phyloP scores from a whole-genome alignment of 2,329 filamentous ascomycete genomes.

The Xylariaceae sp. region DNA sequence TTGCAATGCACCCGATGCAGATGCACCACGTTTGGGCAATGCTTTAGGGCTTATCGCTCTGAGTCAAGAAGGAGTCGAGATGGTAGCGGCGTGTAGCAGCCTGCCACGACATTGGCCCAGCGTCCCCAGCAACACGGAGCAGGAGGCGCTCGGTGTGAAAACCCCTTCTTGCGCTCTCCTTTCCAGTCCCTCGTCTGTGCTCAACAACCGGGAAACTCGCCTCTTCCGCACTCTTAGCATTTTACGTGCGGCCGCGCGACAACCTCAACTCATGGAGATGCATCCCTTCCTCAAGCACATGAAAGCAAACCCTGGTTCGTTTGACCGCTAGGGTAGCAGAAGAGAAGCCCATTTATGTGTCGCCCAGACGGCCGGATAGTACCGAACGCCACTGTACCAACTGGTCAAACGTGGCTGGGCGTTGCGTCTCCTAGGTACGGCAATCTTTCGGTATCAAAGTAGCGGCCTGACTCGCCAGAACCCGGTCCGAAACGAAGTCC shows the following conservation, averaged over 20 bases:
- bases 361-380: constrained; percentile 2
- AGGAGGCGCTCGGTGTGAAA: constrained; percentile 2
- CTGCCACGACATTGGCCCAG: constrained; percentile 16
- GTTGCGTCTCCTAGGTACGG: constrained; percentile 20
- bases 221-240: constrained; percentile 8
- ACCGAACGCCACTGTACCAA: constrained; percentile 9
- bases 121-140: constrained; percentile 1
- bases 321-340: constrained; percentile 7
- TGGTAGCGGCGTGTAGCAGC: constrained; percentile 14
- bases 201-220: not conserved
- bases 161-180: constrained; percentile 7
- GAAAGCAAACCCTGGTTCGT: constrained; percentile 1
- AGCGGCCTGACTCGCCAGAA: constrained; percentile 31
- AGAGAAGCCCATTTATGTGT: not conserved
- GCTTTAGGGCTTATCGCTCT: constrained; percentile 9
- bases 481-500: constrained; percentile 30
- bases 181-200: constrained; percentile 6
- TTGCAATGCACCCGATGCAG: constrained; percentile 10
- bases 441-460: constrained; percentile 26
- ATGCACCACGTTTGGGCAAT: constrained; percentile 9
- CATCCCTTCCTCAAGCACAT: constrained; percentile 1
- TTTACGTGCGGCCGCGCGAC: constrained; percentile 3
- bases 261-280: constrained; percentile 10
- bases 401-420: constrained; percentile 19
- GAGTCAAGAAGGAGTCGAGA: constrained; percentile 16